phyloP scores from a whole-genome alignment of 2,329 filamentous ascomycete species.

The Xylaria sp. region DNA sequence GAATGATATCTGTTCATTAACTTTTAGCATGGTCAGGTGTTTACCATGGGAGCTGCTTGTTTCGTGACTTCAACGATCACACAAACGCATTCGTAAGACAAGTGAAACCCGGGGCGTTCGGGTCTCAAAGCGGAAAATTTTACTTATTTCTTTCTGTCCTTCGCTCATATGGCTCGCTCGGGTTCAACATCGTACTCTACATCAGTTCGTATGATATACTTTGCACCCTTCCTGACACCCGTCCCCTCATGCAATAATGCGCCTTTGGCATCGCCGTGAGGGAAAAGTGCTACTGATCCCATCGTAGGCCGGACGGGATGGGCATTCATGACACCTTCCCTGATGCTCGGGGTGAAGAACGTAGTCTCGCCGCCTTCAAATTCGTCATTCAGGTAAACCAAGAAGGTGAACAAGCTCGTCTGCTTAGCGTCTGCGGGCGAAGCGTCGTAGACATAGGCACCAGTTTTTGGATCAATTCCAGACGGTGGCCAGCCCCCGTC shows the following conservation, averaged over 20 bases:
- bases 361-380: slow-evolving; percentile 78
- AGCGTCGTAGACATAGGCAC: slow-evolving; percentile 72
- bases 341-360: slow-evolving; percentile 73
- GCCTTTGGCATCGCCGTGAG: slow-evolving; percentile 74
- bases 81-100: too few relatives aligned
- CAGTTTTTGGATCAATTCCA: slow-evolving; percentile 64
- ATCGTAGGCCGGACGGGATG: slow-evolving; percentile 76
- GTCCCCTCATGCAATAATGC: slow-evolving; percentile 77
- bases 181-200: slow-evolving; percentile 74
- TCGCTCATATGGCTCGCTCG: neutral
- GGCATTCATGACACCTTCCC: slow-evolving; percentile 74
- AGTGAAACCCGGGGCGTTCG: too few relatives aligned
- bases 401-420: slow-evolving; percentile 75
- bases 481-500: slow-evolving; percentile 80
- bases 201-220: slow-evolving; percentile 77
- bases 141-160: too few relatives aligned
- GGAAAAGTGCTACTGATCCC: slow-evolving; percentile 75
- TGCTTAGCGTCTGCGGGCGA: slow-evolving; percentile 70
- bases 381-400: slow-evolving; percentile 77
- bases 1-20: too few relatives aligned
- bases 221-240: slow-evolving; percentile 72
- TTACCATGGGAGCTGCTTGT: too few relatives aligned
- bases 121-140: neutral
- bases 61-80: too few relatives aligned
- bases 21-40: too few relatives aligned